These are phyloP conservation scores for Agaricus blazei DNA, from an alignment of 768 basidiomycete genomes.

Conservation along the genomic window DNA sequence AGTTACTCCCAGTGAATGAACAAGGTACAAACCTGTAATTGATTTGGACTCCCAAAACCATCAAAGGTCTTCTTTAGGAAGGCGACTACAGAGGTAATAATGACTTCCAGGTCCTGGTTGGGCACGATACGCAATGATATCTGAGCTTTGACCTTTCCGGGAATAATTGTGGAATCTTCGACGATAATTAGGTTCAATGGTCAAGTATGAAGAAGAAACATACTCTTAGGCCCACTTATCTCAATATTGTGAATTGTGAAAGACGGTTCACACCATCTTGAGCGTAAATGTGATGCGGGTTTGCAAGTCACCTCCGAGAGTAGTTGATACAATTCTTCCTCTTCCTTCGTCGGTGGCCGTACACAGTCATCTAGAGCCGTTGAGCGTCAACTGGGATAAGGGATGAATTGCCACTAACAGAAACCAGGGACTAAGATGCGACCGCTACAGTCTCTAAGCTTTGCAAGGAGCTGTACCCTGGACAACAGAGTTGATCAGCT, in stretches of 20 bases:
- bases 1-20: neutral
- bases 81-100: constrained; percentile 54
- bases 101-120: constrained; percentile 75
- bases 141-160: constrained; percentile 75
- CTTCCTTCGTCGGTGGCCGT: constrained; percentile 59
- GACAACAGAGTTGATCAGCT: neutral
- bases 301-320: constrained; percentile 66
- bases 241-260: constrained; percentile 84
- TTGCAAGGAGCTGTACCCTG: constrained; percentile 77
- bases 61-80: constrained; percentile 59
- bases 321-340: constrained; percentile 61
- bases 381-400: neutral
- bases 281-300: constrained; percentile 62
- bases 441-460: constrained; percentile 52
- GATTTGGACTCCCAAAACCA: constrained; percentile 61
- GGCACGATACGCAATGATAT: constrained; percentile 93
- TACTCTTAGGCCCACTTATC: constrained; percentile 78
- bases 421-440: constrained; percentile 74
- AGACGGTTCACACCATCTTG: constrained; percentile 87
- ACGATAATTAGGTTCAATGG: neutral
- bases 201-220: constrained; percentile 16
- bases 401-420: constrained; percentile 48
- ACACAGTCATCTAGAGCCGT: constrained; percentile 64
- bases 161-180: constrained; percentile 84
- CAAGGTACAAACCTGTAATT: constrained; percentile 50